Percentiles rank a stretch among this genome's conserved stretches.
phyloP scores from a whole-genome alignment of 805 yeast species.

The Candida odintsovae region DNA sequence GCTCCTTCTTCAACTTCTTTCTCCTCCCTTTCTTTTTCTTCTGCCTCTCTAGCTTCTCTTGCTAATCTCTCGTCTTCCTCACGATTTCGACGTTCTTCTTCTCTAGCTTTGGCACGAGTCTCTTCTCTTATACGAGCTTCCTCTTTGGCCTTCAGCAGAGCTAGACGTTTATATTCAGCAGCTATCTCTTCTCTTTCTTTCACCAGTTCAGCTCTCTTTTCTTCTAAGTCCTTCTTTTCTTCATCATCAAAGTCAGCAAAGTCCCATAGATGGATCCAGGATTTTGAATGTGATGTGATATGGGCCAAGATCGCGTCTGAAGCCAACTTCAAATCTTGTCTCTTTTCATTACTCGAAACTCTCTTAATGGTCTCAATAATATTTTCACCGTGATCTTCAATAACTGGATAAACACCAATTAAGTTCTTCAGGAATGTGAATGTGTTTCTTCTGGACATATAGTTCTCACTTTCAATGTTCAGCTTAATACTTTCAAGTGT shows the following conservation, averaged over 20 bases:
- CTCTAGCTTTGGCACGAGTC: background rate
- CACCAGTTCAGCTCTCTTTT: slow-evolving; percentile 6
- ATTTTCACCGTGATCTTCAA: slow-evolving; percentile 58
- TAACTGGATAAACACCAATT: slow-evolving; percentile 57
- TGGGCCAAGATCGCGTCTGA: slow-evolving; percentile 68
- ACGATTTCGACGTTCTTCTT: background rate
- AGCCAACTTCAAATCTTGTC: slow-evolving; percentile 80
- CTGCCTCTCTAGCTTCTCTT: slow-evolving; percentile 5
- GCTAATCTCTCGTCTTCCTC: slow-evolving; percentile 3
- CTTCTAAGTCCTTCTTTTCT: slow-evolving; percentile 27
- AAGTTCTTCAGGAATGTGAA: slow-evolving; percentile 70
- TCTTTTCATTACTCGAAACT: slow-evolving; percentile 46
- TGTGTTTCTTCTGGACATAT: slow-evolving; percentile 75
- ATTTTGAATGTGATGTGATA: slow-evolving; percentile 45
- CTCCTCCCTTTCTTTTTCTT: slow-evolving; percentile 12
- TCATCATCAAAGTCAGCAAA: slow-evolving; percentile 46
- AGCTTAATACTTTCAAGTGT: slow-evolving; percentile 30
- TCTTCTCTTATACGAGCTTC: slow-evolving; percentile 4
- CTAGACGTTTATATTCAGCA: slow-evolving; percentile 12
- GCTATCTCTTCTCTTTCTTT: slow-evolving; percentile 10
- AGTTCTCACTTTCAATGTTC: slow-evolving; percentile 40
- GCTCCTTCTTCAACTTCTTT: slow-evolving; percentile 2
- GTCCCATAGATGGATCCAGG: slow-evolving; percentile 51
- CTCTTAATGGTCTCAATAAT: slow-evolving; percentile 42
- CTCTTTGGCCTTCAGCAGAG: slow-evolving; percentile 9